phyloP scores from a whole-genome alignment of 2,329 filamentous ascomycete genomes.

The Sporothrix euskadiensis region DNA sequence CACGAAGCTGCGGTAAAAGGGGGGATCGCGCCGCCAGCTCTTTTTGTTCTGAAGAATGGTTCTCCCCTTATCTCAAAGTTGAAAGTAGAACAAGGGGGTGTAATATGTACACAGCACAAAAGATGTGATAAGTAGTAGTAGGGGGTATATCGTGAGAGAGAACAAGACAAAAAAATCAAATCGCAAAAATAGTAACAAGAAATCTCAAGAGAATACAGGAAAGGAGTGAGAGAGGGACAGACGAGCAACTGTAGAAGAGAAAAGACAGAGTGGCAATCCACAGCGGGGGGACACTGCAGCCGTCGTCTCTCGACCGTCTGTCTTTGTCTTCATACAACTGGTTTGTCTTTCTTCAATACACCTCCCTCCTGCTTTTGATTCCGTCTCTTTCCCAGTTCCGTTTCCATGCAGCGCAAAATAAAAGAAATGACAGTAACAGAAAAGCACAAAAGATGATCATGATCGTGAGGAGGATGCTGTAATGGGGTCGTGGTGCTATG shows the following conservation, averaged over 20 bases:
- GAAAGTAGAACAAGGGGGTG: not conserved
- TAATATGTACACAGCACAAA: constrained; percentile 4
- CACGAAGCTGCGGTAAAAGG: not conserved
- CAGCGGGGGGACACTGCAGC: not conserved
- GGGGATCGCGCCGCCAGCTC: not conserved
- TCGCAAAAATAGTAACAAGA: not conserved
- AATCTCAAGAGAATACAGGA: constrained; percentile 12
- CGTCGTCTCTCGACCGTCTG: not conserved
- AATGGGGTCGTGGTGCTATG: not conserved
- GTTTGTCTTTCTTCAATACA: not conserved
- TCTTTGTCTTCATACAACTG: not conserved
- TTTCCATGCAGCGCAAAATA: not conserved
- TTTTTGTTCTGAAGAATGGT: not conserved
- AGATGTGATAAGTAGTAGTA: not conserved
- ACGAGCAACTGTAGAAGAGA: not conserved
- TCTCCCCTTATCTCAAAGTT: not conserved
- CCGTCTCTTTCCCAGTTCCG: constrained; percentile 19
- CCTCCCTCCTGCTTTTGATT: not conserved
- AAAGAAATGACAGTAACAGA: not conserved
- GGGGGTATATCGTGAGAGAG: not conserved
- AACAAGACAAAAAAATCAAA: not conserved
- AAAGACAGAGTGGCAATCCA: not conserved
- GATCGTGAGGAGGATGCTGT: not conserved
- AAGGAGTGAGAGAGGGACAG: not conserved
- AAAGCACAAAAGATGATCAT: constrained; percentile 19